A percentile compares a stretch with the other conserved stretches of the same genome.
These are phyloP conservation scores for Saccharomyces paradoxus DNA, from an alignment of 805 yeast species.

Conservation along the genomic window DNA sequence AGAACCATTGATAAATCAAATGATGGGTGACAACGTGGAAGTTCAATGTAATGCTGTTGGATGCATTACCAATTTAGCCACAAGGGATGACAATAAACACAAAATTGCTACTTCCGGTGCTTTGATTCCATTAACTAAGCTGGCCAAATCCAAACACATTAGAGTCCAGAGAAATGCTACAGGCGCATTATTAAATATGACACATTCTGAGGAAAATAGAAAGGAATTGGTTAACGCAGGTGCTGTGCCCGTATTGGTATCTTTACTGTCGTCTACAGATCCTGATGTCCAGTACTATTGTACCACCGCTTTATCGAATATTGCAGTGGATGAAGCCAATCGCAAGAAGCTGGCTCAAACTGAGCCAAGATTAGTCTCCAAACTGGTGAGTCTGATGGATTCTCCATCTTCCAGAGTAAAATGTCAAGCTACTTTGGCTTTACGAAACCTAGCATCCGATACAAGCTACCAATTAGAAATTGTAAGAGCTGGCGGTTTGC, in stretches of 20 bases:
- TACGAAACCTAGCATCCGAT: constrained; percentile 92
- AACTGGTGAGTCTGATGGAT: constrained; percentile 85
- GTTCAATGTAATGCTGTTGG: constrained; percentile 99
- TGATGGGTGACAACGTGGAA: constrained; percentile 95
- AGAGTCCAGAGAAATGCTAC: constrained; percentile 98
- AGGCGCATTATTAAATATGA: constrained; percentile 95
- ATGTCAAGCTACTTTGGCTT: constrained; percentile 95
- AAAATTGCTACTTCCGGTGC: constrained; percentile 97
- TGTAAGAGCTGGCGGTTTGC: constrained; percentile 91
- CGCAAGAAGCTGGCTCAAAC: constrained; percentile 82
- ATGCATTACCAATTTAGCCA: constrained; percentile 94
- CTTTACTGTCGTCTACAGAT: constrained; percentile 75
- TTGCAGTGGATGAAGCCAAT: constrained; percentile 92
- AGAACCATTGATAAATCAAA: constrained; percentile 91
- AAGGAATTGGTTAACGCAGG: constrained; percentile 96
- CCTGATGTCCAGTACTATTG: constrained; percentile 98
- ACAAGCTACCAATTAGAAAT: constrained; percentile 92
- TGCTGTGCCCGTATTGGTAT: constrained; percentile 92
- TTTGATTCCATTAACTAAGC: constrained; percentile 81
- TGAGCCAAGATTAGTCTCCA: constrained; percentile 84
- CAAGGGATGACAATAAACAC: constrained; percentile 93
- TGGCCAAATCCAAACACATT: constrained; percentile 88
- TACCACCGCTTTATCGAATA: constrained; percentile 92
- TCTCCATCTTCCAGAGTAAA: constrained; percentile 90
- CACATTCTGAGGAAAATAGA: constrained; percentile 93